Conservation (phyloP, 257 asterid species). For the Lantana camara region DNA sequence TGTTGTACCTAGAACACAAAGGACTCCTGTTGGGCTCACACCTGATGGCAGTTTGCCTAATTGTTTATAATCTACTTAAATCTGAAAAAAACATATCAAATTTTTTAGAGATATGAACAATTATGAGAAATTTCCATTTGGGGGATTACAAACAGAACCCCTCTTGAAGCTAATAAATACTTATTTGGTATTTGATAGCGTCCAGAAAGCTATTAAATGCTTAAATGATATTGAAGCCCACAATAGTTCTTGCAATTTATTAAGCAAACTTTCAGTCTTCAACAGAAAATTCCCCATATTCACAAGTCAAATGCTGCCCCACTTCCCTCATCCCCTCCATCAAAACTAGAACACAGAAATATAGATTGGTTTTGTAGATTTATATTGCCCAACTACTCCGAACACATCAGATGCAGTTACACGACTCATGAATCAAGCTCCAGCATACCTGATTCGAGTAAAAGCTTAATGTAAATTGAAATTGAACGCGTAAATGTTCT, state of each 20-base stretch:
- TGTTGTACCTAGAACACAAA: no score
- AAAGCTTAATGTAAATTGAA: no score
- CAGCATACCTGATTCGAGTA: no score
- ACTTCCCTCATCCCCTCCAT: not conserved
- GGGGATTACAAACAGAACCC: not conserved
- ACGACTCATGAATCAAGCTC: constrained; percentile 4
- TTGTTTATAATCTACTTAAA: not conserved
- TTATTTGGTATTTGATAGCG: not conserved
- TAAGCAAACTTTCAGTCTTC: constrained; percentile 15
- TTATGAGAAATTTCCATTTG: not conserved
- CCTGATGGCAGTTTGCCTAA: not conserved
- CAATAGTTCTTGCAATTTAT: not conserved
- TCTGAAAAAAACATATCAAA: not conserved
- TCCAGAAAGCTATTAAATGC: no score
- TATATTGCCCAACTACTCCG: constrained; percentile 3
- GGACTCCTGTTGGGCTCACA: constrained; percentile 4
- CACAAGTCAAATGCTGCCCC: not conserved
- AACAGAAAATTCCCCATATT: not conserved
- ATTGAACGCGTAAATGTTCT: no score
- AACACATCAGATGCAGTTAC: not conserved
- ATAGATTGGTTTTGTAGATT: not conserved
- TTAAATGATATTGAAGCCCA: not conserved
- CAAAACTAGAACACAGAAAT: not conserved
- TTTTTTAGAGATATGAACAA: not conserved
- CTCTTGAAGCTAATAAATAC: not conserved